Base-by-base conservation (phyloP, 495 filamentous ascomycete species). In the Hypoxylon cercidicola region DNA sequence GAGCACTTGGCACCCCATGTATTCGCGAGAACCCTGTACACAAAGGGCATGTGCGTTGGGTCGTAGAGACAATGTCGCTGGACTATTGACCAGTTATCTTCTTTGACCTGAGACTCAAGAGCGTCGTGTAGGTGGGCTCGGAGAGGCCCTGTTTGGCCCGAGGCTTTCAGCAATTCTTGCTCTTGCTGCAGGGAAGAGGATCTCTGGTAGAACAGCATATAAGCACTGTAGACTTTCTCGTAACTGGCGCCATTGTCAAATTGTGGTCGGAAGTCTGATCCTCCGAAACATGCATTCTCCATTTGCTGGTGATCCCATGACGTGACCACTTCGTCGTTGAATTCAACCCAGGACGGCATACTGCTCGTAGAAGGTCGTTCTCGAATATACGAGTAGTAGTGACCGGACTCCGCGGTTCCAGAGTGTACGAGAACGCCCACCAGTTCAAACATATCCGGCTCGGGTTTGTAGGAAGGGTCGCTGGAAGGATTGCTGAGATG, bases 151-250 rank as follows among this genome's bases (percentile, higher is more conserved):
- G 75, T 63, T 40, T 68, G 21, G 37, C 72, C 72, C 4, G 70
- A 65, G 4, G 41, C 46, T 46, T 60, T 68, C 8, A 82, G 65
- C 1, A 74, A 61, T 39, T 77, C 73, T 68, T 83, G 80, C 48
- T 80, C 78, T 54, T 64, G 74, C 16, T 84, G 81, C 55, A 92
- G 80, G 11, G 85, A 86, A 1, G 89, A 87, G 4, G 89, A 87
- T 56, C 95, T 85, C 72, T 97, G 90, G 71, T 98, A 99, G 77
- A 99, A 97, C 37, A 99, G 82, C 92, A 98, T 97, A 70, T 99
- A 99, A 15, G 93, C 95, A 75, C 90, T 96, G 79, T 88, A 93
- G 7, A 82, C 81, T 72, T 95, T 96, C 52, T 87, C 84, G 52
- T 68, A 84, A 62, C 69, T 76, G 70, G 71, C 69, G 48, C 66